Base-by-base conservation (phyloP, 2,329 filamentous ascomycete genomes). In the Calonectria hongkongensis region DNA sequence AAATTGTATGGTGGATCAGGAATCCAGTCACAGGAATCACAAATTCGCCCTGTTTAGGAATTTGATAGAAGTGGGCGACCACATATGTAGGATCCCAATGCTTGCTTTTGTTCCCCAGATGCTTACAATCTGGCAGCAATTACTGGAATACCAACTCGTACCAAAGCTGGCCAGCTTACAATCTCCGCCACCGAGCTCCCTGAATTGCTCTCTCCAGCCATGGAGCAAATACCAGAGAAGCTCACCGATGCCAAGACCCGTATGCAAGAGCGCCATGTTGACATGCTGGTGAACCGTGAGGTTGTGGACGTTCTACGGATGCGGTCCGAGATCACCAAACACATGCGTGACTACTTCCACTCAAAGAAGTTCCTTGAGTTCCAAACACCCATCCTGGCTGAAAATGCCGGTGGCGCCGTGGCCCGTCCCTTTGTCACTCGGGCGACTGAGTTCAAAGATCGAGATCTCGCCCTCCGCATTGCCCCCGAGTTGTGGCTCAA, bases 401-500 rank as follows among this genome's bases (percentile, higher is more conserved):
- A 93, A 58, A 90, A 92, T 63, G 95, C 96, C 2, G 94, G 95
- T n/a, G 97, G 97, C 48, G 97, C 97, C 5, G 89, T 93, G 47
- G 97, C 97, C 1, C 92, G 94, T 62, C 95, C 97, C 0, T 99
- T 99, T 82, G 88, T 92, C 76, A 98, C 96, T 0, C 86, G 88
- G 54, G 93, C 95, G 10, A 94, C 93, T 0, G 95, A 96, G 80
- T 93, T 98, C 73, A 88, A 91, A 3, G 89, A 93, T 48, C 92
- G 91, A 72, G 88, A 92, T 67, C 86, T 99, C 43, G 91, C 94
- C 27, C 88, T 99, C 41, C 91, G 97, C 62, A 96, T 99, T 78
- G 97, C 97, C 3, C 97, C 97, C 0, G 97, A 99, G 84, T 87
- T 99, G 43, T 98, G 95, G 93, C 90, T 99, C 50, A 99, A 99